Percentiles rank a stretch among this genome's conserved stretches.
These are phyloP conservation scores for Kewa caespitosa DNA, from an alignment of 179 eudicot species.

Conservation along the genomic window DNA sequence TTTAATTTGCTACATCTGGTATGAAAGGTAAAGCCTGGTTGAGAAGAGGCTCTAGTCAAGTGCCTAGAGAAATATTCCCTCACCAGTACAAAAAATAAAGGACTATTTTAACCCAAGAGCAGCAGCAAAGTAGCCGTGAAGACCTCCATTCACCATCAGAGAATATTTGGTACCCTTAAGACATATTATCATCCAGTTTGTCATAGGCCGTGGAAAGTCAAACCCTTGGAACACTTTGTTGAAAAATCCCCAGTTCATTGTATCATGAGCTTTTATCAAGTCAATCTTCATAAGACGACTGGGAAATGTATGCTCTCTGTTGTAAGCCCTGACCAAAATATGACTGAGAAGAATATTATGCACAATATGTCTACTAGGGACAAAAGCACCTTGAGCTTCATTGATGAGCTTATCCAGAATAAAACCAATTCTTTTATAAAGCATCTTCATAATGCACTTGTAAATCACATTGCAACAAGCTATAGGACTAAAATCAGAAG, in stretches of 20 bases:
- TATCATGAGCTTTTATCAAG: not conserved
- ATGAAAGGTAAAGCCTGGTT: too few relatives aligned
- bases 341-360: not conserved
- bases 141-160: not conserved
- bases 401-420: not conserved
- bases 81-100: not conserved
- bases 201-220: not conserved
- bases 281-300: not conserved
- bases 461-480: not conserved
- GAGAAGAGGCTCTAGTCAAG: not conserved
- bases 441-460: not conserved
- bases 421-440: not conserved
- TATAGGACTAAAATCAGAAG: not conserved
- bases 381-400: not conserved
- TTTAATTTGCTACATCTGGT: too few relatives aligned
- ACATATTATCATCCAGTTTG: not conserved
- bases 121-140: not conserved
- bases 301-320: not conserved
- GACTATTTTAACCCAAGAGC: not conserved
- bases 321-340: not conserved
- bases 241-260: not conserved
- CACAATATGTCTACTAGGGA: not conserved
- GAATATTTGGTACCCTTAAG: not conserved
- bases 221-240: not conserved
- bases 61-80: not conserved